Evolutionary conservation across 2,329 filamentous ascomycete species (phyloP), one percentile per base, ranked within the genome.

Genomic region (Exophiala dermatitidis): DNA sequence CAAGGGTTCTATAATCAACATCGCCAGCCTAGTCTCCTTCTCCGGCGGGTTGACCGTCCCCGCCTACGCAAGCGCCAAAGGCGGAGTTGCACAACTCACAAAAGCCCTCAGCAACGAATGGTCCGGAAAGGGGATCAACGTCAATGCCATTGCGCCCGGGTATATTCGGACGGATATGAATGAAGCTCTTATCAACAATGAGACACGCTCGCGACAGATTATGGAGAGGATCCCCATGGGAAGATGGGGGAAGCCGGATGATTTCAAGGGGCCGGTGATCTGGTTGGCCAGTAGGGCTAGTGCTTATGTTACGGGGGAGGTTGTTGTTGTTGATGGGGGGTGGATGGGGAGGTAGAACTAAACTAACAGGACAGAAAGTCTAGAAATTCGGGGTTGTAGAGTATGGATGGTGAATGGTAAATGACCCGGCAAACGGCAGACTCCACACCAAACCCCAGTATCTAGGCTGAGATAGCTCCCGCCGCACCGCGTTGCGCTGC

Each of bases 111-210:
- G 84, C 42, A 95, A 95, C 67, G 88, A 94, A 72, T 95, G 90
- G 90, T 82, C 84, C 0, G 69, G 75, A 9, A 78, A 82, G 64
- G 89, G 89, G 1, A 78, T 95, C 57, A 88, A 79, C 1, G 89
- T 95, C 38, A 95, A 95, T 68, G 87, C 86, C 5, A 88, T 95
- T 66, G 89, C 41, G 1, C 41, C 41, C 1, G 41, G 68, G 0
- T 95, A 95, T 70, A 86, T 95, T 62, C 85, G 80, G 47, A 95
- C 90, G 8, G 90, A 95, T 55, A 95, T 95, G 90, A 96, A 95
- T 68, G 79, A 77, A 60, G 90, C 89, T 2, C 70, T 96, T 64
- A 80, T 95, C 44, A 79, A 83, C 47, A 83, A 95, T 69, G 69
- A 79, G 63, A 80, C 78, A 61, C 74, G 90, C 36, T 77, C 86